Conservation (phyloP, 2,329 filamentous ascomycete species). For the Leptographium lundbergii region DNA sequence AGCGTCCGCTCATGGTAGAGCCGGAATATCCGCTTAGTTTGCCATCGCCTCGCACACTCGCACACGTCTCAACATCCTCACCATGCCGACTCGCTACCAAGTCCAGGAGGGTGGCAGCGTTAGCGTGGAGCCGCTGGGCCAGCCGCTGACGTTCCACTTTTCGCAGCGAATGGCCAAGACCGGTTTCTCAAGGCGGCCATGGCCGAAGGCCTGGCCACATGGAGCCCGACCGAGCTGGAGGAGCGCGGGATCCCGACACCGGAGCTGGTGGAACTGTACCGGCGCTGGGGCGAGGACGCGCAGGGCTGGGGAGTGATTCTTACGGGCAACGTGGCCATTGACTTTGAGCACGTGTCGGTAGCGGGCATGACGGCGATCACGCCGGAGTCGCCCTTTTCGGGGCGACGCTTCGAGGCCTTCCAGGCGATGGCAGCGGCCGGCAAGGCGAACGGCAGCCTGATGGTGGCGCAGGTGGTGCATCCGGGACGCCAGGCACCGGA, state of each 20-base stretch:
- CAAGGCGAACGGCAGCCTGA: conserved; percentile 46
- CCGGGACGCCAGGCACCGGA: conserved; percentile 41
- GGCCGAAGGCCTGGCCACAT: conserved; percentile 51
- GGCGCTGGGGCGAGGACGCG: conserved; percentile 40
- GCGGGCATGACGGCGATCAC: conserved; percentile 48
- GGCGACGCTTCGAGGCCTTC: conserved; percentile 49
- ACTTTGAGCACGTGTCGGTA: conserved; percentile 44
- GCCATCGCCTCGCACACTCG: not conserved
- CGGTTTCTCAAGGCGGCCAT: conserved; percentile 57
- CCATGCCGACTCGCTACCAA: not conserved
- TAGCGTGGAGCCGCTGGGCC: conserved; percentile 20
- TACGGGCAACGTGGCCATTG: conserved; percentile 32
- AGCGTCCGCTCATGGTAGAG: too few species aligned
- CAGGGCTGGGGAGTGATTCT: conserved; percentile 19
- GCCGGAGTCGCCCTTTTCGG: conserved; percentile 32
- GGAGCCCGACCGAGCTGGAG: conserved; percentile 37
- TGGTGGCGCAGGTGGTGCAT: conserved; percentile 50
- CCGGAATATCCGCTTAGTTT: not conserved
- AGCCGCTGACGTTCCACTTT: conserved; percentile 36
- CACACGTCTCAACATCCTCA: not conserved
- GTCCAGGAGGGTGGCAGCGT: not conserved
- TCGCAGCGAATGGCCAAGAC: conserved; percentile 42
- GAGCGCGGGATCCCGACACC: conserved; percentile 30
- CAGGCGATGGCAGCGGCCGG: conserved; percentile 37
- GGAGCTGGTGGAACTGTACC: conserved; percentile 40